Conservation (phyloP, 1,284 basidiomycete genomes). For the Ganoderma meredithae region DNA sequence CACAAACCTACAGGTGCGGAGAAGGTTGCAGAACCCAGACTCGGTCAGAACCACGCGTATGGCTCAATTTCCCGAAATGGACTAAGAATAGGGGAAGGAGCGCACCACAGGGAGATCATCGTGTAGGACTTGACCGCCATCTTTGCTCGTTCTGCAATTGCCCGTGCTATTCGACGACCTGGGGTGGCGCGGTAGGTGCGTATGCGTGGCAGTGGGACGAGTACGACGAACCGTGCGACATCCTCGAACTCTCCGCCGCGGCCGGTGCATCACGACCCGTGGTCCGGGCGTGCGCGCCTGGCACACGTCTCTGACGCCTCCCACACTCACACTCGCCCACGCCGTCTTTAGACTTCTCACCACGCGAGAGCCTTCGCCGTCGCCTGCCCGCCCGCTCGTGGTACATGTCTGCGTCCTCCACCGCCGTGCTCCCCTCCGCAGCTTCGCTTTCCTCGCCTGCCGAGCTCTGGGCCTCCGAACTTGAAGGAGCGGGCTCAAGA, state of each 20-base stretch:
- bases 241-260: constrained; percentile 14
- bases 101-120: constrained; percentile 41
- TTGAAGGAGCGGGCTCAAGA: constrained; percentile 25
- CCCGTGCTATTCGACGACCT: constrained; percentile 27
- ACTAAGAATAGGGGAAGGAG: neutral
- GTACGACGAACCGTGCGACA: constrained; percentile 32
- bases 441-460: constrained; percentile 13
- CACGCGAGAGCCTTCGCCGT: constrained; percentile 15
- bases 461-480: constrained; percentile 12
- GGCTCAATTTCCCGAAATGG: neutral
- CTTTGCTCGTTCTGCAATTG: constrained; percentile 13
- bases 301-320: constrained; percentile 2
- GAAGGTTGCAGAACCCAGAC: neutral
- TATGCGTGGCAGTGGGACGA: constrained; percentile 14
- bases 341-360: neutral
- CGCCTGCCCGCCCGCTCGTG: constrained; percentile 16
- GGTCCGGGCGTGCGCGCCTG: neutral
- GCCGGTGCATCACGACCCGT: constrained; percentile 9
- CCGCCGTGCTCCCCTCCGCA: constrained; percentile 17
- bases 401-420: constrained; percentile 14
- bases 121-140: constrained; percentile 39
- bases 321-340: neutral
- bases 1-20: constrained; percentile 50
- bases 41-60: neutral
- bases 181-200: constrained; percentile 24